A percentile compares a stretch with the other conserved stretches of the same genome.
phyloP scores from a whole-genome alignment of 345 rosid genomes.

The Eucalyptus erythrocorys region DNA sequence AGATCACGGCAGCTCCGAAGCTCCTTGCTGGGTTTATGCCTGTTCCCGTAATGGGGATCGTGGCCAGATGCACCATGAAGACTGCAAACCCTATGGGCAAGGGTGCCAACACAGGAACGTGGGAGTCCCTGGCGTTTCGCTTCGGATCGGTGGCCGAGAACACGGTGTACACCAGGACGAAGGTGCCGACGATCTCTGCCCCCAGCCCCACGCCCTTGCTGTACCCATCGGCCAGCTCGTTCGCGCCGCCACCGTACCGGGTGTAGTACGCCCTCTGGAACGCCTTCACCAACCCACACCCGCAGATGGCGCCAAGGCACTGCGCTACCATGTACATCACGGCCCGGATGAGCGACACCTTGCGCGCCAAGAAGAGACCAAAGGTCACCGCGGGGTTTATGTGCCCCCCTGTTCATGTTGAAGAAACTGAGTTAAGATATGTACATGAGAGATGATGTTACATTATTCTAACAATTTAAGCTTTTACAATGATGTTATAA shows the following conservation, averaged over 20 bases:
- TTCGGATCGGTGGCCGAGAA: slow-evolving; percentile 63
- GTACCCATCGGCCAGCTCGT: slow-evolving; percentile 32
- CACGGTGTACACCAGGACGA: slow-evolving; percentile 46
- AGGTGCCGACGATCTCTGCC: slow-evolving; percentile 44
- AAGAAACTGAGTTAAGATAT: not conserved
- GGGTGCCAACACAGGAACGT: slow-evolving; percentile 34
- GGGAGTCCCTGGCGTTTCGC: slow-evolving; percentile 44
- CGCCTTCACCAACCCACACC: slow-evolving; percentile 51
- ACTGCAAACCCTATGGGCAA: slow-evolving; percentile 22
- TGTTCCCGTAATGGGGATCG: slow-evolving; percentile 20
- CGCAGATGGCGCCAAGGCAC: slow-evolving; percentile 63
- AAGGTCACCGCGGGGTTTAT: slow-evolving; percentile 61
- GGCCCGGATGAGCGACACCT: slow-evolving; percentile 41
- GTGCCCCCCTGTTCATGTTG: slow-evolving; percentile 24
- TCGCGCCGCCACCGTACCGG: slow-evolving; percentile 34
- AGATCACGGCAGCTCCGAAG: slow-evolving; percentile 24
- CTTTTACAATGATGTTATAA: rapidly evolving
- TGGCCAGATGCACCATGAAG: slow-evolving; percentile 19
- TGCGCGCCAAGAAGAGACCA: slow-evolving; percentile 44
- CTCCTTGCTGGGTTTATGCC: slow-evolving; percentile 33
- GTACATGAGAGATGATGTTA: not conserved
- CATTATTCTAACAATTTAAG: not conserved
- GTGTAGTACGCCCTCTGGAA: slow-evolving; percentile 21
- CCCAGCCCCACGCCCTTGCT: slow-evolving; percentile 36
- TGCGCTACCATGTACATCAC: slow-evolving; percentile 52